phyloP scores from a whole-genome alignment of 179 eudicot genomes.

The Silene vulgaris region DNA sequence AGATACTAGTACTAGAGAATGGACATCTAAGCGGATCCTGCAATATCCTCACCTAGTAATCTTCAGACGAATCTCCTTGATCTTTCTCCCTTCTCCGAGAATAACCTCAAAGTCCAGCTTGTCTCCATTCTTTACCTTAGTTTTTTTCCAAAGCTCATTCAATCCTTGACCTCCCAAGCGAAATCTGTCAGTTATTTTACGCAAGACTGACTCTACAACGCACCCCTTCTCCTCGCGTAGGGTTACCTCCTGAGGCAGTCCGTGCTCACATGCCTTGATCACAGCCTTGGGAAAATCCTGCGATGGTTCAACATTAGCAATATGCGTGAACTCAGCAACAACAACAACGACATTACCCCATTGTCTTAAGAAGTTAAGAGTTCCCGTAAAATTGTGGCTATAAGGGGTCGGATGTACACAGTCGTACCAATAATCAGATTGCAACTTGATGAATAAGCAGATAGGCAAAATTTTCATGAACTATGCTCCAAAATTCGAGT shows the following conservation, averaged over 20 bases:
- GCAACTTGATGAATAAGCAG: background rate
- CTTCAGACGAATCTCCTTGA: slow-evolving; percentile 1
- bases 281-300: background rate
- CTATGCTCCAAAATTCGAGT: no score
- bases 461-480: no score
- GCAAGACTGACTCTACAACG: background rate
- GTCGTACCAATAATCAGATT: background rate
- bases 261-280: background rate
- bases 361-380: no score
- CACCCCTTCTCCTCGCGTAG: background rate
- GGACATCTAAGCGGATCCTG: no score
- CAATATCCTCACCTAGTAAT: background rate
- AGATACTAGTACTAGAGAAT: no score
- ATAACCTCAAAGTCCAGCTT: background rate
- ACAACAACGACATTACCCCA: no score
- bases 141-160: background rate
- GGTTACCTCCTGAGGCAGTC: background rate
- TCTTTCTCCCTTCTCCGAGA: background rate
- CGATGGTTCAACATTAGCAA: background rate
- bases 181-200: background rate
- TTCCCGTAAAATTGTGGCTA: no score
- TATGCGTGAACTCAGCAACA: no score
- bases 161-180: background rate
- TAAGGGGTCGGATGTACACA: no score
- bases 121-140: background rate